Evolutionary conservation across 306 rosid genomes (phyloP), one percentile per base, ranked within the genome.

Genomic region (Trifolium pratense): DNA sequence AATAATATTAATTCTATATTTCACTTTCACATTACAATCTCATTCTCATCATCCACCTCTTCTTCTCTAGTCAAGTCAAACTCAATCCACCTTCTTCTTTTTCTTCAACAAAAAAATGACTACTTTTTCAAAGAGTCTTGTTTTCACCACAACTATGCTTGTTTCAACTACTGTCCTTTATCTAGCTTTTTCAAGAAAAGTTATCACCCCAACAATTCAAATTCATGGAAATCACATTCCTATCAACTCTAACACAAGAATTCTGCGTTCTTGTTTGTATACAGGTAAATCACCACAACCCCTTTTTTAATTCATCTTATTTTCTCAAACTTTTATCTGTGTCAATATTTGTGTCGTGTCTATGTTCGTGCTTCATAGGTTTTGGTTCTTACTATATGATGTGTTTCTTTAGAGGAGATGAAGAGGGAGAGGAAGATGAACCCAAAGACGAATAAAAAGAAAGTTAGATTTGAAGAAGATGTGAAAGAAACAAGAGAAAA

Each of bases 381-480:
- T 25, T 3, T 3, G 29, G 12, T 40, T 42, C 36, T 48, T 16
- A 49, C 29, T 31, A 2, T 52, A 56, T 70, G 40, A 29, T 7
- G 8, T 36, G 52, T 21, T 45, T 21, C 77, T 43, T 18, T 74
- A 76, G 85, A 79, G 46, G 86, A 79, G 48, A 89, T 75, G 86
- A 91, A 76, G 48, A 72, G 40, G 78, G 85, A 61, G 15, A 84
- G 71, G 16, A 83, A 76, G 37, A 26, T 29, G 74, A 53, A 53
- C 0, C 62, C 31, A 5, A 51, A 3, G 78, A 76, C 53, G 36
- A 87, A 79, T 77, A 87, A 83, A 66, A 93, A 93, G 92, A 91
- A 76, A 52, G 97, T 93, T 29, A 55, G 84, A 49, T 93, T 93
- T 70, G 96, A 89, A 1, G 93, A 84, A 49, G 82, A 79, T 85